phyloP scores from a whole-genome alignment of 495 filamentous ascomycete genomes.

The Pyronema omphalodes region DNA sequence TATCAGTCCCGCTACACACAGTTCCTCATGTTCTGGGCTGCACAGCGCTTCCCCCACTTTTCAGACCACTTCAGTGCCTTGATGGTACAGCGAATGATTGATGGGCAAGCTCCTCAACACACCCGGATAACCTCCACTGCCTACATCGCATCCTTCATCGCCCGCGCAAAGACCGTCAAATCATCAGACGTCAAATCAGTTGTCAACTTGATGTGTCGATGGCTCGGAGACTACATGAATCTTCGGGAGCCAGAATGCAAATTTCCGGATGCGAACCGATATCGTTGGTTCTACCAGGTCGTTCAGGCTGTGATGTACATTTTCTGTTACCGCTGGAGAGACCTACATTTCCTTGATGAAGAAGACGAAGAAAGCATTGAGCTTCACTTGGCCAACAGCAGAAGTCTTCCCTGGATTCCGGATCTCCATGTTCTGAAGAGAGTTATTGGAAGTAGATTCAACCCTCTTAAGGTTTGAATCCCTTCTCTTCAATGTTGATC shows the following conservation, averaged over 20 bases:
- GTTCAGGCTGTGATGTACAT: conserved; percentile 84
- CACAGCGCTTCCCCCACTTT: conserved; percentile 52
- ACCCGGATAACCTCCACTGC: conserved; percentile 66
- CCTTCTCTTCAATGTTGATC: conserved; percentile 69
- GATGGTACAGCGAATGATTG: conserved; percentile 50
- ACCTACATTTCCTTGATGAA: conserved; percentile 38
- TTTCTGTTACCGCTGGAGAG: conserved; percentile 96
- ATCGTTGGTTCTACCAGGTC: conserved; percentile 68
- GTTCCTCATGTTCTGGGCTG: conserved; percentile 87
- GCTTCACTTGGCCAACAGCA: conserved; percentile 31
- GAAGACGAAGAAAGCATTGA: conserved; percentile 35
- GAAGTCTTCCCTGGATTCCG: conserved; percentile 46
- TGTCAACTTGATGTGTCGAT: conserved; percentile 51
- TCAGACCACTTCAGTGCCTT: conserved; percentile 65
- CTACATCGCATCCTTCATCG: conserved; percentile 88
- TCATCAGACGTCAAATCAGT: conserved; percentile 57
- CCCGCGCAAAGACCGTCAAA: conserved; percentile 62
- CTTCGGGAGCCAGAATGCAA: conserved; percentile 48
- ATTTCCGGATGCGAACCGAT: conserved; percentile 68
- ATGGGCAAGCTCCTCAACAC: conserved; percentile 42
- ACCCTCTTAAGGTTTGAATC: conserved; percentile 85
- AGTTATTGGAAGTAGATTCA: conserved; percentile 70
- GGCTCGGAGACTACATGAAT: conserved; percentile 48
- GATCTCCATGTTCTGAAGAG: conserved; percentile 49
- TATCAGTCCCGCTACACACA: conserved; percentile 73